Evolutionary conservation across 108 stramenopile species (phyloP).

Genomic region (Fistulifera pelliculosa): DNA sequence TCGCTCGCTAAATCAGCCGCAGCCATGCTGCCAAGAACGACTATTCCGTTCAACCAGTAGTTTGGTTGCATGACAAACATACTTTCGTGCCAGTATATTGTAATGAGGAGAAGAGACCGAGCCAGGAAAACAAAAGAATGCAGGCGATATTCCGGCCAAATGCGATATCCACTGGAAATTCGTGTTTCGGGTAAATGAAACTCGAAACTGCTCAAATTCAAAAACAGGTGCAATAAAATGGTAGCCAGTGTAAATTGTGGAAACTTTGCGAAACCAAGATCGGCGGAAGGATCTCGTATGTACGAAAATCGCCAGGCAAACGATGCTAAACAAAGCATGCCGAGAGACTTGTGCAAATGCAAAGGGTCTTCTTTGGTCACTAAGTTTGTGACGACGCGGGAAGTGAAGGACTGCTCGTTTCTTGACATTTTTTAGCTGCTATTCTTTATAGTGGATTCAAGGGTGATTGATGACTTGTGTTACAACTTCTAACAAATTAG

Average conservation of each 20-base stretch:
- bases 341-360: constrained; percentile 9
- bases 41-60: neutral
- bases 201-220: constrained; percentile 7
- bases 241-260: constrained; percentile 3
- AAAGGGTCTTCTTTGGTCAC: constrained; percentile 9
- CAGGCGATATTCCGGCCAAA: constrained; percentile 10
- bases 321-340: neutral
- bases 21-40: constrained; percentile 2
- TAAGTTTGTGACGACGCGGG: neutral
- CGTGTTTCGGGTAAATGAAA: constrained; percentile 5
- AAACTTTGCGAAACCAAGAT: constrained; percentile 3
- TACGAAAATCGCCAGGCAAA: neutral
- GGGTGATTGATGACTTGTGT: too few species aligned
- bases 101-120: constrained; percentile 1
- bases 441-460: too few species aligned
- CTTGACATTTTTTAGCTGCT: too few species aligned
- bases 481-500: too few species aligned
- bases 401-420: too few species aligned
- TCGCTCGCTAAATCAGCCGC: neutral
- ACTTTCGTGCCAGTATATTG: too few species aligned
- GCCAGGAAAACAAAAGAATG: constrained; percentile 8
- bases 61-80: too few species aligned
- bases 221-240: constrained; percentile 4
- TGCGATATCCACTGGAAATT: constrained; percentile 4
- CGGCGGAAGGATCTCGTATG: neutral